Base-by-base conservation (phyloP, 2,329 filamentous ascomycete species). In the Calycina marina region DNA sequence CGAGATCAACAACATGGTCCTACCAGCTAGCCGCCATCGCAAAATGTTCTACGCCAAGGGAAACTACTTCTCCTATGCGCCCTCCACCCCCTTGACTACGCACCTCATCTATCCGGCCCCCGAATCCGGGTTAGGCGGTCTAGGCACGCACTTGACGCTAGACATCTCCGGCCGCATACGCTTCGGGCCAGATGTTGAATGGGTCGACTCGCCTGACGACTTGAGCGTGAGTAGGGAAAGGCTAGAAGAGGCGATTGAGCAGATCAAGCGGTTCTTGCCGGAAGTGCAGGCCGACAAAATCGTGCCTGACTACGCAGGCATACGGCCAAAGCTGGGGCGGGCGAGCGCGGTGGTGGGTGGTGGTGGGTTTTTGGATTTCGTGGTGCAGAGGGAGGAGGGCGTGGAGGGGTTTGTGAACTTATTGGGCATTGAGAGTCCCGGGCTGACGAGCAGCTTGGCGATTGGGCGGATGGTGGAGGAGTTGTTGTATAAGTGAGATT, bases 111-210 rank as follows among this genome's bases (percentile, higher is more conserved):
- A 96, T 51, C 90, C 90, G 0, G 85, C 80, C 0, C 85, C 88
- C 0, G 64, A 80, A 6, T 79, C 85, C 0, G 86, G 86, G 2
- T 70, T 77, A 14, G 86, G 73, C 31, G 88, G 90, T 0, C 61
- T 98, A 1, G 90, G 90, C 29, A 96, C 90, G 0, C 90, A 98
- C 56, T 63, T 98, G 12, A 98, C 90, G 1, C 68, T 96, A 36
- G 90, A 98, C 54, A 67, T 96, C 58, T 69, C 63, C 0, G 86
- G 88, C 0, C 72, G 82, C 1, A 67, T 96, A 26, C 77, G 84
- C 22, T 98, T 98, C 55, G 90, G 90, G 0, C 90, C 90, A 0
- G 90, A 98, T 51, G 80, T 94, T 10, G 84, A 96, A 54, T 96
- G 90, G 90, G 77, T 93, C 0, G 69, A 77, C 30, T 59, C 64